phyloP scores from a whole-genome alignment of 1,284 basidiomycete genomes.

The Marasmius oreades region DNA sequence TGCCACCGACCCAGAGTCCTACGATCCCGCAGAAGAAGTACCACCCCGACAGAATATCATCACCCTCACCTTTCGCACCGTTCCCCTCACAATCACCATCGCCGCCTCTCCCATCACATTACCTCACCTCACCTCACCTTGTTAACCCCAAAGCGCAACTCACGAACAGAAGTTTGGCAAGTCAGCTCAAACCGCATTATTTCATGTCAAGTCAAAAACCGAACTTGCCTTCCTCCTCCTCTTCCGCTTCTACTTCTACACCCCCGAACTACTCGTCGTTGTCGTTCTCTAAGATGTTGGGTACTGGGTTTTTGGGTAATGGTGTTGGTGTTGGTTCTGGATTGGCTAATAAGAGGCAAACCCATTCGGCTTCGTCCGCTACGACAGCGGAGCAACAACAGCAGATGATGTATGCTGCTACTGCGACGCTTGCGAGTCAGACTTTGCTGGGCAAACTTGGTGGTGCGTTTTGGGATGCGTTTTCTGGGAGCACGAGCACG shows the following conservation, averaged over 20 bases:
- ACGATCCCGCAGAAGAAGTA: neutral
- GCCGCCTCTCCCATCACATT: neutral
- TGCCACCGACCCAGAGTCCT: constrained; percentile 19
- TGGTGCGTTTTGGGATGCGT: constrained; percentile 78
- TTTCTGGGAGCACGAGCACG: constrained; percentile 42
- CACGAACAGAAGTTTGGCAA: constrained; percentile 11
- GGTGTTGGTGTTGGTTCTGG: constrained; percentile 15
- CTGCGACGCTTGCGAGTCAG: constrained; percentile 67
- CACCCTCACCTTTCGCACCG: neutral
- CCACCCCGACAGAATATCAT: neutral
- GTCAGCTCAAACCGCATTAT: constrained; percentile 15
- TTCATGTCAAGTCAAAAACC: constrained; percentile 16
- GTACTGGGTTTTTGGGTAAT: constrained; percentile 27
- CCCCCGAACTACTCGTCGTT: too few relatives aligned
- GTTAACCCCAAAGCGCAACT: constrained; percentile 6
- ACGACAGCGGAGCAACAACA: constrained; percentile 27
- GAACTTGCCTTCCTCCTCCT: constrained; percentile 10
- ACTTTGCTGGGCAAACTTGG: constrained; percentile 66
- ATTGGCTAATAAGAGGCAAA: constrained; percentile 6
- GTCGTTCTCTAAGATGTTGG: constrained; percentile 51
- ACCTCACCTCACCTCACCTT: constrained; percentile 10
- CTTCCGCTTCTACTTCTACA: constrained; percentile 24
- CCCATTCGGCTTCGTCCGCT: neutral
- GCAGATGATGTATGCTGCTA: constrained; percentile 36
- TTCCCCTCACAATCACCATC: constrained; percentile 10